phyloP scores from a whole-genome alignment of 202 grass and related monocot genomes.

The Hordeum pubiflorum region DNA sequence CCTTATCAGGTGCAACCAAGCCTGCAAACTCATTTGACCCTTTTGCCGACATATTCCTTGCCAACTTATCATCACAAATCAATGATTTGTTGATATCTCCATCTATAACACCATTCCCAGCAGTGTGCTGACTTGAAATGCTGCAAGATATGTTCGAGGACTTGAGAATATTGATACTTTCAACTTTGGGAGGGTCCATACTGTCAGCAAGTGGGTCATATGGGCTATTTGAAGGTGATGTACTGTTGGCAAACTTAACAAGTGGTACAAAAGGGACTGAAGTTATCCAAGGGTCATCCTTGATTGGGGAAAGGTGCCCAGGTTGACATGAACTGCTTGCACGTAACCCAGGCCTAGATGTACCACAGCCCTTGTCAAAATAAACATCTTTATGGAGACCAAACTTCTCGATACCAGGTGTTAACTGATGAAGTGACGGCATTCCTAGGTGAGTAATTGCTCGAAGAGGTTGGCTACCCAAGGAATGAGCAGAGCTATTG shows the following conservation, averaged over 20 bases:
- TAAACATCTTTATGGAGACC: slow-evolving; percentile 7
- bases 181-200: slow-evolving; percentile 32
- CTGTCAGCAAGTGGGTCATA: slow-evolving; percentile 50
- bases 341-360: slow-evolving; percentile 24
- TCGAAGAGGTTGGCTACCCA: slow-evolving; percentile 22
- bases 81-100: slow-evolving; percentile 21
- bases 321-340: slow-evolving; percentile 15
- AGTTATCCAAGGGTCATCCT: slow-evolving; percentile 47
- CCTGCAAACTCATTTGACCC: slow-evolving; percentile 29
- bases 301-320: slow-evolving; percentile 29
- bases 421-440: background rate
- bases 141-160: slow-evolving; percentile 17
- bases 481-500: slow-evolving; percentile 22
- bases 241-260: slow-evolving; percentile 28
- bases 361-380: slow-evolving; percentile 19
- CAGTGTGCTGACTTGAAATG: slow-evolving; percentile 31
- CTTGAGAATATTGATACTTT: slow-evolving; percentile 33
- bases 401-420: slow-evolving; percentile 22
- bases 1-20: slow-evolving; percentile 31
- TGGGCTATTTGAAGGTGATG: slow-evolving; percentile 26
- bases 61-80: background rate
- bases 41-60: slow-evolving; percentile 25
- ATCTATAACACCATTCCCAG: slow-evolving; percentile 23
- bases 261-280: slow-evolving; percentile 69
- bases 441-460: slow-evolving; percentile 32